Percentiles rank a stretch among this genome's conserved stretches.
These are phyloP conservation scores for Pseudofabraea citricarpa DNA, from an alignment of 2,329 filamentous ascomycete species.

Conservation along the genomic window DNA sequence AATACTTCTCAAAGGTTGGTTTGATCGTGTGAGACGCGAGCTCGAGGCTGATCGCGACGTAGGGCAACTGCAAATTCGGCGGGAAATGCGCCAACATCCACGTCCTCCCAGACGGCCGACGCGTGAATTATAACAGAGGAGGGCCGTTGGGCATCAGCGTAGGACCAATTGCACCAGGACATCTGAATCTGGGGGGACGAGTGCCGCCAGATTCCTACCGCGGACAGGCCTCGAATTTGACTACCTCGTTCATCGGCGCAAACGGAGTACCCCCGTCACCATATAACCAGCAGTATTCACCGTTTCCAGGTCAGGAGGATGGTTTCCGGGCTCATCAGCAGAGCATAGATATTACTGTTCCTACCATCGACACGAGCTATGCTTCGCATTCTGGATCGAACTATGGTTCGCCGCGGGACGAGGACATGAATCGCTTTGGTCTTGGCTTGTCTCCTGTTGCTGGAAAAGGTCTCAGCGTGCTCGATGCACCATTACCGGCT, in stretches of 20 bases:
- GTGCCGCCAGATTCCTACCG: conserved; percentile 62
- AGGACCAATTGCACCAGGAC: conserved; percentile 46
- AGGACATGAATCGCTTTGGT: conserved; percentile 54
- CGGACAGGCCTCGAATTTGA: conserved; percentile 66
- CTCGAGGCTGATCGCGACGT: conserved; percentile 19
- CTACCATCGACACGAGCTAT: conserved; percentile 50
- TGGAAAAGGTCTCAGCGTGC: conserved; percentile 72
- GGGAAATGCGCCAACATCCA: conserved; percentile 97
- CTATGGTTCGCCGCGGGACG: conserved; percentile 82
- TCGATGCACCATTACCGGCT: conserved; percentile 87
- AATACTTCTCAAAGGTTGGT: conserved; percentile 95
- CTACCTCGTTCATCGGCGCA: conserved; percentile 66
- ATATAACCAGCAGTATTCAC: conserved; percentile 31
- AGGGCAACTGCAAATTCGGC: conserved; percentile 99
- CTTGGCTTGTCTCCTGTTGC: conserved; percentile 74
- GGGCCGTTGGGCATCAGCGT: conserved; percentile 51
- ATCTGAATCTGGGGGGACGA: conserved; percentile 60
- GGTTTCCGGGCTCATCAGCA: conserved; percentile 39
- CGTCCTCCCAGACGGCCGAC: conserved; percentile 85
- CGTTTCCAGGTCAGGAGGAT: conserved; percentile 49
- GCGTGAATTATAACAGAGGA: conserved; percentile 76
- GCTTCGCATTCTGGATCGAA: conserved; percentile 47
- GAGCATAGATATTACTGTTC: conserved; percentile 43
- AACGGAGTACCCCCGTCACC: conserved; percentile 37
- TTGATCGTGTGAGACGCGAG: background rate